Percentiles rank a stretch among this genome's conserved stretches.
These are phyloP conservation scores for Myrica gale DNA, from an alignment of 306 rosid genomes.

Conservation along the genomic window DNA sequence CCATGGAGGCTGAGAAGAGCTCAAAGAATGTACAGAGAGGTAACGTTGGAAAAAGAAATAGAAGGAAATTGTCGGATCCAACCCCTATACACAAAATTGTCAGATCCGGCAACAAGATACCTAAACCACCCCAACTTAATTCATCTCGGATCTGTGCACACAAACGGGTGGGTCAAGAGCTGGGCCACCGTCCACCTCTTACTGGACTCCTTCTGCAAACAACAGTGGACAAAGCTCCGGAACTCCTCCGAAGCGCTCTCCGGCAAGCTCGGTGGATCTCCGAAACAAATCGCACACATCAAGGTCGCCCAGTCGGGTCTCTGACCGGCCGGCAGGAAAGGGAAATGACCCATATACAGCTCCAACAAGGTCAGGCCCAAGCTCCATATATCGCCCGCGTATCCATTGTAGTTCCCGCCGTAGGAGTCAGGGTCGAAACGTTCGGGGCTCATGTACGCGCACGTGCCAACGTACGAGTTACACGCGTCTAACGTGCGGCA, in stretches of 20 bases:
- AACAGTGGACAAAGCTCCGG: slow-evolving; percentile 59
- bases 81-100: not conserved
- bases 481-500: slow-evolving; percentile 72
- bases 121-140: not conserved
- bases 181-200: slow-evolving; percentile 75
- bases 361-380: slow-evolving; percentile 80
- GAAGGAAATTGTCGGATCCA: slow-evolving; percentile 3
- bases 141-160: slow-evolving; percentile 31
- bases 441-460: slow-evolving; percentile 98
- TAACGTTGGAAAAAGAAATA: slow-evolving; percentile 1
- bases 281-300: slow-evolving; percentile 87
- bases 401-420: slow-evolving; percentile 83
- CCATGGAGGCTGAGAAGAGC: not conserved
- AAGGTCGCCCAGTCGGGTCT: slow-evolving; percentile 90
- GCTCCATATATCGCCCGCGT: slow-evolving; percentile 86
- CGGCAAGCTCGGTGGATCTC: slow-evolving; percentile 76
- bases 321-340: slow-evolving; percentile 75
- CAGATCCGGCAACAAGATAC: slow-evolving; percentile 10
- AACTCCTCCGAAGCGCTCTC: slow-evolving; percentile 52
- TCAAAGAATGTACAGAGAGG: not conserved
- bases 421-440: slow-evolving; percentile 79
- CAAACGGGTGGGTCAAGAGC: slow-evolving; percentile 68
- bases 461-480: slow-evolving; percentile 85
- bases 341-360: slow-evolving; percentile 86
- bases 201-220: slow-evolving; percentile 74